Conservation (phyloP, 257 asterid genomes). For the Linderniella brevidens region DNA sequence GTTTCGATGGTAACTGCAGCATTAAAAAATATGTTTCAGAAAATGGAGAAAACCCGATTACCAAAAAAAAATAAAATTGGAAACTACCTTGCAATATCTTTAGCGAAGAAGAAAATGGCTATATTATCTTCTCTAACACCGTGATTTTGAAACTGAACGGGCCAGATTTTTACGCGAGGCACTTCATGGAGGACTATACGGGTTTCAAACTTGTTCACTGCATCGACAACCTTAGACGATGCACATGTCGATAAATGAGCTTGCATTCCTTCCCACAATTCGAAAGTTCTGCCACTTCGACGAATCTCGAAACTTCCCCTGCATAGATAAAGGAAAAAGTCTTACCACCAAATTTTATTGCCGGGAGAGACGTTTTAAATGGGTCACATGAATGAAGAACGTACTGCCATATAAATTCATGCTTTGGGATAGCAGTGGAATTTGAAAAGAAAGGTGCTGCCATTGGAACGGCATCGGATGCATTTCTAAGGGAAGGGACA, state of each 20-base stretch:
- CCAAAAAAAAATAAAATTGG: conserved; percentile 8
- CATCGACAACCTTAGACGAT: conserved; percentile 48
- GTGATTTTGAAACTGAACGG: conserved; percentile 61
- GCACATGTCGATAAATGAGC: conserved; percentile 72
- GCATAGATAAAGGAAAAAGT: conserved; percentile 15
- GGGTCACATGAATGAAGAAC: conserved; percentile 18
- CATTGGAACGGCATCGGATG: conserved; percentile 20
- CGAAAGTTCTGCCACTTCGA: conserved; percentile 31
- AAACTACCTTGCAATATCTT: conserved; percentile 54
- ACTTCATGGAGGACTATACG: conserved; percentile 46
- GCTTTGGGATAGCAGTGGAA: conserved; percentile 47
- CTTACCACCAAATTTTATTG: conserved; percentile 4
- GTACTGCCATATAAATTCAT: conserved; percentile 76
- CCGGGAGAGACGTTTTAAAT: conserved; percentile 6
- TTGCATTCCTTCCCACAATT: conserved; percentile 63
- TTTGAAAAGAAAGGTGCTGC: conserved; percentile 23
- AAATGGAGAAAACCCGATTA: conserved; percentile 1
- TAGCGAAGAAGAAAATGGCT: conserved; percentile 71
- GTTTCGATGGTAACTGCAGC: conserved; percentile 54
- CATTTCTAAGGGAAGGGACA: conserved; percentile 20
- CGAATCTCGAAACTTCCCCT: conserved; percentile 68
- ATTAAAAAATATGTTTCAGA: conserved; percentile 10
- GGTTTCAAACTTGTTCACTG: conserved; percentile 38
- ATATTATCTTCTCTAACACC: conserved; percentile 67
- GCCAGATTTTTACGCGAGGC: conserved; percentile 72